A percentile compares a stretch with the other conserved stretches of the same genome.
phyloP scores from a whole-genome alignment of 345 rosid species.

The Gossypium longicalyx region DNA sequence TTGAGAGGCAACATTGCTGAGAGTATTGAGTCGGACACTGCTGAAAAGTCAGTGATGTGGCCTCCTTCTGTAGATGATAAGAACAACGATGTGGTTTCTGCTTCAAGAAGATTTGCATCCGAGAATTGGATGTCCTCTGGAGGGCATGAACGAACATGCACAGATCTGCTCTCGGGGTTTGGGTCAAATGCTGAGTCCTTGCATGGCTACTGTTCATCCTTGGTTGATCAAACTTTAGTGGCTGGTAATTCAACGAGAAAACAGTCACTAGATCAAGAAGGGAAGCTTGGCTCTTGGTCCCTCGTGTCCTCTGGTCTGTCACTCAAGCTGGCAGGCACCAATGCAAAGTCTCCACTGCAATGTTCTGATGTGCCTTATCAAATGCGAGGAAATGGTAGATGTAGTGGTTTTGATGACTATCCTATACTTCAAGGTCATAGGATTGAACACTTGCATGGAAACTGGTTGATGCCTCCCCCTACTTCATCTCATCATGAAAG shows the following conservation, averaged over 20 bases:
- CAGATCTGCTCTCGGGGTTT: conserved; percentile 65
- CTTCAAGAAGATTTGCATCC: conserved; percentile 41
- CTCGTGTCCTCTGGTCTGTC: conserved; percentile 45
- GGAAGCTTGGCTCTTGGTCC: conserved; percentile 46
- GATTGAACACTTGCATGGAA: conserved; percentile 39
- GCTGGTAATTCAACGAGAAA: conserved; percentile 29
- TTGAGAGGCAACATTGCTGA: conserved; percentile 52
- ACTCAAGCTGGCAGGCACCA: conserved; percentile 37
- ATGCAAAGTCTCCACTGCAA: conserved; percentile 25
- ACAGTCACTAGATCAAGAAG: conserved; percentile 36
- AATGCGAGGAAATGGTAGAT: conserved; percentile 34
- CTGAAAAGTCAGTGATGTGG: conserved; percentile 54
- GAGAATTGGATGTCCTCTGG: conserved; percentile 46
- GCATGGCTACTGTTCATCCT: conserved; percentile 29
- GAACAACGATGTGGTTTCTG: conserved; percentile 45
- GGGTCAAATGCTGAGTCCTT: conserved; percentile 40
- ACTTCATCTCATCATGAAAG: conserved; percentile 32
- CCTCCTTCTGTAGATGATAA: conserved; percentile 52
- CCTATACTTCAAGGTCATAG: conserved; percentile 33
- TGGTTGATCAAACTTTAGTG: conserved; percentile 34
- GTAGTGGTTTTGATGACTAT: conserved; percentile 36
- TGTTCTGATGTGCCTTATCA: conserved; percentile 36
- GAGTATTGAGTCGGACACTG: conserved; percentile 43
- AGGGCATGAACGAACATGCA: conserved; percentile 46
- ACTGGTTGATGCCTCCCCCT: conserved; percentile 53